phyloP scores from a whole-genome alignment of 1,139 yeast species.

The Yamadazyma atlantica region DNA sequence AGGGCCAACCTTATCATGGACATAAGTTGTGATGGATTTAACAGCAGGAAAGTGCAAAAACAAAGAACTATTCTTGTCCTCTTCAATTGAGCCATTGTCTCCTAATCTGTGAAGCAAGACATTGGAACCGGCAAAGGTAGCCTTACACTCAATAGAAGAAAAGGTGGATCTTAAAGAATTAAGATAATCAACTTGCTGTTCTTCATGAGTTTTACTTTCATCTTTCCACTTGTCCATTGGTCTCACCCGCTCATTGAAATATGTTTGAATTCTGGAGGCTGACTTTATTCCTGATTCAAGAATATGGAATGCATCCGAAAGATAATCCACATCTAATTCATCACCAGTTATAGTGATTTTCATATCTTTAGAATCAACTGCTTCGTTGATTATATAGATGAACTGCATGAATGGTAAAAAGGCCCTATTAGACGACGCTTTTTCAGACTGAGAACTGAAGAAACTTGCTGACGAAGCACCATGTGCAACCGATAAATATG shows the following conservation, averaged over 20 bases:
- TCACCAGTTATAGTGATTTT: conserved; percentile 58
- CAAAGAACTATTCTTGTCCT: conserved; percentile 49
- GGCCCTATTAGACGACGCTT: conserved; percentile 55
- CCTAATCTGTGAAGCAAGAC: conserved; percentile 51
- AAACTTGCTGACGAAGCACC: conserved; percentile 55
- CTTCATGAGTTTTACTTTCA: conserved; percentile 14
- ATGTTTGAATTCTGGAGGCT: conserved; percentile 39
- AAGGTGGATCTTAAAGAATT: conserved; percentile 30
- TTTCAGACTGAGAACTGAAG: conserved; percentile 48
- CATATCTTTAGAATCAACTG: conserved; percentile 33
- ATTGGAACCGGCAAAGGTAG: conserved; percentile 71
- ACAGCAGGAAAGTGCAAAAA: conserved; percentile 79
- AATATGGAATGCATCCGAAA: conserved; percentile 51
- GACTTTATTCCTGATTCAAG: conserved; percentile 50
- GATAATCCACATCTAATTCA: conserved; percentile 60
- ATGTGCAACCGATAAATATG: conserved; percentile 65
- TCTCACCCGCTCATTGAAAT: conserved; percentile 25
- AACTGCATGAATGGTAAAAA: conserved; percentile 68
- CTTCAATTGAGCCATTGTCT: conserved; percentile 23
- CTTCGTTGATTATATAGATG: conserved; percentile 43
- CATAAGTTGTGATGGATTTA: conserved; percentile 43
- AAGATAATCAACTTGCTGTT: conserved; percentile 19
- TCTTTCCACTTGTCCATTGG: conserved; percentile 15
- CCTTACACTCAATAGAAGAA: conserved; percentile 50
- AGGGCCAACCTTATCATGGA: conserved; percentile 22